These are phyloP conservation scores for Umbelopsis sp. DNA, from an alignment of 192 early-diverging fungal genomes.

Conservation along the genomic window DNA sequence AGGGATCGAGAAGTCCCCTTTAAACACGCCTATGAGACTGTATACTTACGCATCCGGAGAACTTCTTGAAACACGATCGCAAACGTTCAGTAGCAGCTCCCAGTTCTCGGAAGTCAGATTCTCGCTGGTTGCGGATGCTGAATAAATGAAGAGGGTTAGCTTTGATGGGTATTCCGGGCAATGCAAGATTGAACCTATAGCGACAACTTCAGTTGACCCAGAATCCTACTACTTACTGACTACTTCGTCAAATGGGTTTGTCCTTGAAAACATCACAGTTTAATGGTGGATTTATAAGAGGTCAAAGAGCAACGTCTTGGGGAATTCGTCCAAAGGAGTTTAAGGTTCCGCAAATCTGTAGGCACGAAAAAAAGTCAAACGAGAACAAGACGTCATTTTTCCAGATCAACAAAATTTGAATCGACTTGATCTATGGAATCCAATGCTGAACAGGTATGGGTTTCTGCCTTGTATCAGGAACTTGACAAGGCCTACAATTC, in stretches of 20 bases:
- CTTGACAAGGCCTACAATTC: background rate
- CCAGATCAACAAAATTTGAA: background rate
- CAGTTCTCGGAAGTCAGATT: conserved; percentile 94
- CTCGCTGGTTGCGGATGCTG: conserved; percentile 89
- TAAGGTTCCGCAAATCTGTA: background rate
- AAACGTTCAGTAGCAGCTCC: conserved; percentile 76
- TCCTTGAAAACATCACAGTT: conserved; percentile 48
- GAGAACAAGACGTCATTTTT: conserved; percentile 6
- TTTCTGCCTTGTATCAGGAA: conserved; percentile 5
- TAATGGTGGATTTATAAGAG: background rate
- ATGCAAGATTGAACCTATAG: background rate
- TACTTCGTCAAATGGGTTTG: conserved; percentile 57
- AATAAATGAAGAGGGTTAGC: background rate
- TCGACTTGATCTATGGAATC: conserved; percentile 1
- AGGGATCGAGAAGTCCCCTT: background rate
- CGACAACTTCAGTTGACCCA: background rate
- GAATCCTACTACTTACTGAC: conserved; percentile 45
- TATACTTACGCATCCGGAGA: conserved; percentile 49
- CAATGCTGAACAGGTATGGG: conserved; percentile 21
- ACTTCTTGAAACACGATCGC: conserved; percentile 62
- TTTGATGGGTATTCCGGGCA: too few relatives aligned
- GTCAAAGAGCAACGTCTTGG: background rate
- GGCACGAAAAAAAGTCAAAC: background rate
- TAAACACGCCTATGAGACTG: background rate
- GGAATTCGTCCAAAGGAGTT: background rate